Evolutionary conservation across 345 rosid genomes (phyloP).

Genomic region (Clausena lansium): DNA sequence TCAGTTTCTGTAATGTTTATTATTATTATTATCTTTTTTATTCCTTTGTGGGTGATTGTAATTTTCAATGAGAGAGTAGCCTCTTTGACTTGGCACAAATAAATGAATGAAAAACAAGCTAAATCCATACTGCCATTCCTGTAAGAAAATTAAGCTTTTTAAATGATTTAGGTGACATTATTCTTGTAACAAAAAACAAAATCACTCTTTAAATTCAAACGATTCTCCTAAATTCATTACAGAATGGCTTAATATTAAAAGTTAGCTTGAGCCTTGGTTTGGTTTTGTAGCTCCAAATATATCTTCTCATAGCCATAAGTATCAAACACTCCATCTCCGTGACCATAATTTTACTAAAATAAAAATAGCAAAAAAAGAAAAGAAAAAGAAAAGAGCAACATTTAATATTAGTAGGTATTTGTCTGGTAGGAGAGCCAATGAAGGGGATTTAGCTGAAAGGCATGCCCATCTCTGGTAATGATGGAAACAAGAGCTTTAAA

Average conservation of each 20-base stretch:
- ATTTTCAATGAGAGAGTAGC: background rate
- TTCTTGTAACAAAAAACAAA: too few species aligned
- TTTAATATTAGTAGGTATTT: constrained; percentile 22
- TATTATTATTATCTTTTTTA: background rate
- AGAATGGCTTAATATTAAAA: too few species aligned
- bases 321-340: background rate
- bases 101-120: background rate
- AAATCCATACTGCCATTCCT: background rate
- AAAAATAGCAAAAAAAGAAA: background rate
- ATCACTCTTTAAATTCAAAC: too few species aligned
- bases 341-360: background rate
- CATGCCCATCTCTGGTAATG: constrained; percentile 7
- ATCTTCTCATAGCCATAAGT: background rate
- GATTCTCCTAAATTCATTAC: too few species aligned
- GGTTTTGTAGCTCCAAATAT: background rate
- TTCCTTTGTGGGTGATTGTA: background rate
- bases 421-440: constrained; percentile 1
- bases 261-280: background rate
- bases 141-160: background rate
- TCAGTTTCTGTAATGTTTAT: background rate
- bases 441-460: background rate
- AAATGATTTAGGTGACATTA: too few species aligned
- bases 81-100: background rate
- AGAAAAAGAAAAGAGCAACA: background rate
- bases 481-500: constrained; percentile 13